Conservation (phyloP, 2,329 filamentous ascomycete genomes). For the Zopfia rhizophila region DNA sequence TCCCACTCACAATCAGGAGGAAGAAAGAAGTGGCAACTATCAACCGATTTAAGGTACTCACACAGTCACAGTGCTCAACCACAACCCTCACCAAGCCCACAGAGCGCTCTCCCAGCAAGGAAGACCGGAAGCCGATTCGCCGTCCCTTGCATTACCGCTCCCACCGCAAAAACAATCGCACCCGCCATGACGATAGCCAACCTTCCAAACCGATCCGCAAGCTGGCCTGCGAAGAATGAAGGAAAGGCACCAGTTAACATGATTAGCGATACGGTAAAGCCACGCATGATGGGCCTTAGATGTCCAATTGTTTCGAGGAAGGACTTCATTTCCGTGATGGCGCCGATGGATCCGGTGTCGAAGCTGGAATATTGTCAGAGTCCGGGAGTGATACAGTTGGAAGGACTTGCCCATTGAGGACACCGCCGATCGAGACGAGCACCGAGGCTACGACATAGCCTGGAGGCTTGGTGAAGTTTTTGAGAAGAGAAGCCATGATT, state of each 20-base stretch:
- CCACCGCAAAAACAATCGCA: constrained; percentile 63
- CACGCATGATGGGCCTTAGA: constrained; percentile 64
- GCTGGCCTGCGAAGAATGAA: constrained; percentile 65
- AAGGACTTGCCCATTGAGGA: constrained; percentile 30
- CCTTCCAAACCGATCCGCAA: constrained; percentile 66
- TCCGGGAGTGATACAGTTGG: not conserved
- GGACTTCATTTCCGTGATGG: constrained; percentile 68
- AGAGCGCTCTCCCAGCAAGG: constrained; percentile 64
- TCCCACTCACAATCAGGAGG: not conserved
- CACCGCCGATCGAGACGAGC: constrained; percentile 31
- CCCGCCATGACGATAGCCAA: constrained; percentile 62
- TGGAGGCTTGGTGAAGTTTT: too few relatives aligned
- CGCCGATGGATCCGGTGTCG: constrained; percentile 68
- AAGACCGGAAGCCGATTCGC: constrained; percentile 63
- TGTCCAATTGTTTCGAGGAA: constrained; percentile 63
- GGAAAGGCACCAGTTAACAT: constrained; percentile 66
- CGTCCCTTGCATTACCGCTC: constrained; percentile 63
- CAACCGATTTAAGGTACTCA: constrained; percentile 30
- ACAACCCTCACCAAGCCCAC: constrained; percentile 69
- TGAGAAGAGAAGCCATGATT: too few relatives aligned
- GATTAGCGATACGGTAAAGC: constrained; percentile 69
- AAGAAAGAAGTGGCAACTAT: not conserved
- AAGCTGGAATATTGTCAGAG: constrained; percentile 22
- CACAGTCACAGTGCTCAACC: constrained; percentile 66
- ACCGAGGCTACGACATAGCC: constrained; percentile 31